phyloP scores from a whole-genome alignment of 179 eudicot species.

The Amaranthus tricolor region DNA sequence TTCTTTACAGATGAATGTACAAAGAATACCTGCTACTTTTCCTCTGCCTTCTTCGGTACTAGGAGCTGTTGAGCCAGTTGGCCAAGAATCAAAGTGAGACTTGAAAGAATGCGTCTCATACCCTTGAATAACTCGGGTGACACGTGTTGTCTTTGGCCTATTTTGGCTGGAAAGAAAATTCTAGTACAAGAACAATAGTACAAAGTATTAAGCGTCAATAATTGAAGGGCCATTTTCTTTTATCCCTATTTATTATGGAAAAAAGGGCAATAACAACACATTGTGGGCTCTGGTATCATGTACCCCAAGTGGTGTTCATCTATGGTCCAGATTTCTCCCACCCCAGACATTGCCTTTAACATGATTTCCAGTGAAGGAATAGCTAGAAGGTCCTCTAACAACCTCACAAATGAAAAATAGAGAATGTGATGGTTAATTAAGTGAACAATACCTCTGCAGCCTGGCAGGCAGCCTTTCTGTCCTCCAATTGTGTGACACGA shows the following conservation, averaged over 20 bases:
- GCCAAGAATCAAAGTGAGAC: conserved; percentile 92
- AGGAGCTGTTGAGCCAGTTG: conserved; percentile 77
- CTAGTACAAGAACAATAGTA: conserved; percentile 39
- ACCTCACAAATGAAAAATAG: not conserved
- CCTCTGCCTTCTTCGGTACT: conserved; percentile 93
- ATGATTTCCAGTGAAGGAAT: not conserved
- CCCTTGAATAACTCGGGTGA: conserved; percentile 89
- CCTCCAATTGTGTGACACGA: conserved; percentile 88
- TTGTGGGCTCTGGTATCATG: conserved; percentile 3
- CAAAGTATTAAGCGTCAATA: not conserved
- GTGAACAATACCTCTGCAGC: conserved; percentile 67
- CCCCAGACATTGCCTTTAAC: not conserved
- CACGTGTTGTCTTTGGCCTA: conserved; percentile 84
- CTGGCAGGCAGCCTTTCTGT: conserved; percentile 79
- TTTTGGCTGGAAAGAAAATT: conserved; percentile 70
- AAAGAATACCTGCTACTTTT: conserved; percentile 80
- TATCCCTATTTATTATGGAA: not conserved
- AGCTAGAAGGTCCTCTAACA: not conserved
- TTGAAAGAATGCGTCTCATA: conserved; percentile 88
- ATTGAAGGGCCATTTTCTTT: not conserved
- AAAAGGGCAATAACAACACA: conserved; percentile 1
- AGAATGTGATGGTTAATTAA: not conserved
- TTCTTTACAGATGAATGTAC: not conserved
- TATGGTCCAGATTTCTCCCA: not conserved
- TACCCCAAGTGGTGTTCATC: not conserved